phyloP scores from a whole-genome alignment of 805 yeast species.

The Metschnikowia kunwiensis region DNA sequence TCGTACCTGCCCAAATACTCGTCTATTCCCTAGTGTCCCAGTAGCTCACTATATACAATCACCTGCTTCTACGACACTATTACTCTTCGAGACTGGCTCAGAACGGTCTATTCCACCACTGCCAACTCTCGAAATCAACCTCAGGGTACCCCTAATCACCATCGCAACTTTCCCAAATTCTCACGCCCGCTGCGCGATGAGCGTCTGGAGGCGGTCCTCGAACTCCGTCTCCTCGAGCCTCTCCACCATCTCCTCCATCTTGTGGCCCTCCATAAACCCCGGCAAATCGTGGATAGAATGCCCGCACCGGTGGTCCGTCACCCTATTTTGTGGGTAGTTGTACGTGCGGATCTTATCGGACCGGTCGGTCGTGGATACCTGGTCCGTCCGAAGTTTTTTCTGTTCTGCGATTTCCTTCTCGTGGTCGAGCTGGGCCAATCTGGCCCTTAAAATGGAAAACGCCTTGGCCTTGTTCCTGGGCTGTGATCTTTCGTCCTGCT shows the following conservation, averaged over 20 bases:
- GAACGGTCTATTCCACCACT: too few relatives aligned
- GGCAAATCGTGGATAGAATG: slow-evolving; percentile 68
- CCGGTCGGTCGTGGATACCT: slow-evolving; percentile 84
- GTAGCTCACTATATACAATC: too few relatives aligned
- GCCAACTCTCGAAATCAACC: too few relatives aligned
- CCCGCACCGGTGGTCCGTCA: slow-evolving; percentile 93
- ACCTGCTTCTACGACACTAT: too few relatives aligned
- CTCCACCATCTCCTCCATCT: slow-evolving; percentile 35
- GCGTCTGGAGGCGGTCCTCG: slow-evolving; percentile 31
- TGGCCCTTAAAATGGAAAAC: slow-evolving; percentile 71
- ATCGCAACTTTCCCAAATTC: too few relatives aligned
- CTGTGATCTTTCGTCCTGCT: slow-evolving; percentile 95
- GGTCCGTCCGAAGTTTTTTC: slow-evolving; percentile 66
- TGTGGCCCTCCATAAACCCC: slow-evolving; percentile 39
- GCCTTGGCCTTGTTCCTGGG: slow-evolving; percentile 94
- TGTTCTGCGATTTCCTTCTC: slow-evolving; percentile 63
- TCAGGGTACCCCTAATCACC: too few relatives aligned
- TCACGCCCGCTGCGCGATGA: slow-evolving; percentile 15
- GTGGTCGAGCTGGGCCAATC: slow-evolving; percentile 79
- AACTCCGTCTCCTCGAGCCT: slow-evolving; percentile 38
- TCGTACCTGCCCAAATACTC: too few relatives aligned
- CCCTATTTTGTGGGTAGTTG: slow-evolving; percentile 86
- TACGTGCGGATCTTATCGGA: slow-evolving; percentile 93
- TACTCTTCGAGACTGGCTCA: too few relatives aligned
- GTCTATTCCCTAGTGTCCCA: too few relatives aligned